A percentile compares a stretch with the other conserved stretches of the same genome.
Conservation (phyloP, 306 rosid species). For the Quercus glauca region DNA sequence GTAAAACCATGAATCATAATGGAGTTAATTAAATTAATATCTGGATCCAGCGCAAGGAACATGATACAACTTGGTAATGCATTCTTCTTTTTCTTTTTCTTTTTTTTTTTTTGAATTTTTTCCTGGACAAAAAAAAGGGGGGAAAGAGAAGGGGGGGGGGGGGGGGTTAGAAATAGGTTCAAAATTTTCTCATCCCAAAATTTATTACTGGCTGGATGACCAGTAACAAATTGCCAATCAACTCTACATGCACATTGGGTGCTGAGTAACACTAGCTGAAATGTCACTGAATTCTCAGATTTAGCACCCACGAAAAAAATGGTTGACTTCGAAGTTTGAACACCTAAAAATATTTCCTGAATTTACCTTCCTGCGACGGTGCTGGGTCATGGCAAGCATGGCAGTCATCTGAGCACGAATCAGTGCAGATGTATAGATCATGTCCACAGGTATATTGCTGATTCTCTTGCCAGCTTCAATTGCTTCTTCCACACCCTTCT, state of each 20-base stretch:
- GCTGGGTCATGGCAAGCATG: constrained; percentile 99
- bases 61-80: constrained; percentile 10
- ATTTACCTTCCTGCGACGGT: constrained; percentile 83
- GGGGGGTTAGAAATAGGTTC: background rate
- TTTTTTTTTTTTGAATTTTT: too few species aligned
- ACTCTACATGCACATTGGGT: background rate
- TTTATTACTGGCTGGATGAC: background rate
- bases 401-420: constrained; percentile 99
- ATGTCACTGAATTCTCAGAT: background rate
- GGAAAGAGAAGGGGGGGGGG: background rate
- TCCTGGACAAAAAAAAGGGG: too few species aligned
- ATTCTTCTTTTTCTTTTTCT: background rate
- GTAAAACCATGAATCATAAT: background rate
- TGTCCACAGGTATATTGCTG: constrained; percentile 91
- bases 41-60: constrained; percentile 1
- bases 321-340: background rate
- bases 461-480: constrained; percentile 99
- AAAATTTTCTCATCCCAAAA: background rate
- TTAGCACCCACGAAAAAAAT: background rate
- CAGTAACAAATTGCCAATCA: background rate
- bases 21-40: background rate
- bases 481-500: constrained; percentile 96
- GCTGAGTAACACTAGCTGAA: background rate
- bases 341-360: background rate
- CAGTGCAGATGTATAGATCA: constrained; percentile 88